A percentile compares a stretch with the other conserved stretches of the same genome.
phyloP scores from a whole-genome alignment of 2,329 filamentous ascomycete species.

The Hypomyces rosellus region DNA sequence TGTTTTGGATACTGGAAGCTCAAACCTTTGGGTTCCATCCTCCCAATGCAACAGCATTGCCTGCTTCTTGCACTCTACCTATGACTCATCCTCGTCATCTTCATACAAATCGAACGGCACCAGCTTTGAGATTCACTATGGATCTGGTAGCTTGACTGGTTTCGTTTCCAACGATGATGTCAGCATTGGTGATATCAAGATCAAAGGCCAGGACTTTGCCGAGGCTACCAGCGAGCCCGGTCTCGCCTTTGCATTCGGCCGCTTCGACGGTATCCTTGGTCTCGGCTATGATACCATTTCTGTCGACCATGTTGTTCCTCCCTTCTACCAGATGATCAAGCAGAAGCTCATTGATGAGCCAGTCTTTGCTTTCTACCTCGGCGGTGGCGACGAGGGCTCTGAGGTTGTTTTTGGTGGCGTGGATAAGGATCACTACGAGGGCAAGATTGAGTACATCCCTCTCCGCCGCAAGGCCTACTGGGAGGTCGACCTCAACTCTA shows the following conservation, averaged over 20 bases:
- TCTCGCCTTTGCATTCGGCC: constrained; percentile 93
- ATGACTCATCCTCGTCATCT: constrained; percentile 83
- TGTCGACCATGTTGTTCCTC: constrained; percentile 91
- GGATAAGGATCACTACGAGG: constrained; percentile 71
- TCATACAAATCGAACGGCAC: constrained; percentile 93
- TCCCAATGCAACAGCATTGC: constrained; percentile 88
- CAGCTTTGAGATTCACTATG: constrained; percentile 88
- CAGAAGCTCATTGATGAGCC: constrained; percentile 86
- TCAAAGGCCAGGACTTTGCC: constrained; percentile 89
- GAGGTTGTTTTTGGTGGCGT: constrained; percentile 88
- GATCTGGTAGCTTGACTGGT: constrained; percentile 87
- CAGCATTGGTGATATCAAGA: constrained; percentile 78
- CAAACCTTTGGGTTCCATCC: constrained; percentile 97
- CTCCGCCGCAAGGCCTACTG: constrained; percentile 98
- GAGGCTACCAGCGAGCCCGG: constrained; percentile 95
- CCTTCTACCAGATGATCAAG: constrained; percentile 93
- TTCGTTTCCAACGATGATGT: constrained; percentile 88
- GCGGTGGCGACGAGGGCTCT: constrained; percentile 65
- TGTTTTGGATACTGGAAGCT: constrained; percentile 95
- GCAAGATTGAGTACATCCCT: constrained; percentile 87
- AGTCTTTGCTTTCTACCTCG: constrained; percentile 95
- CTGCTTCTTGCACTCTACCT: constrained; percentile 95
- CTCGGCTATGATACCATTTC: constrained; percentile 93
- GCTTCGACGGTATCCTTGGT: constrained; percentile 94
- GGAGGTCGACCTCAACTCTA: constrained; percentile 94